Conservation (phyloP, 2,329 filamentous ascomycete species). For the Albifimbria verrucaria region DNA sequence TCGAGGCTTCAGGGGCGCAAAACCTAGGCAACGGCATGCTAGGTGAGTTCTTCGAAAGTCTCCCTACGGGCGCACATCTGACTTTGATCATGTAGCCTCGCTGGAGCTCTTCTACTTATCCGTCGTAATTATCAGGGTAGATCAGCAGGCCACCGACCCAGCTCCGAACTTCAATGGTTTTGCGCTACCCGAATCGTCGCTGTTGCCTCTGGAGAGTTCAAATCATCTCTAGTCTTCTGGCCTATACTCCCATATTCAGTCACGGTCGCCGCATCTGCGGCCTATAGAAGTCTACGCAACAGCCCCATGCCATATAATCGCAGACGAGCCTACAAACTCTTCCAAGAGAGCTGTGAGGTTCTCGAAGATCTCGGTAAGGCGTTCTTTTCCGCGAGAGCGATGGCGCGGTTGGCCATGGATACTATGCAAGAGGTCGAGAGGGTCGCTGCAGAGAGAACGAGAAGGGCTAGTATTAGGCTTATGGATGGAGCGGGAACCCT, state of each 20-base stretch:
- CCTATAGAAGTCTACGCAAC: constrained; percentile 17
- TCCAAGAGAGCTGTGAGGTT: constrained; percentile 16
- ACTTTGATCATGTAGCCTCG: constrained; percentile 7
- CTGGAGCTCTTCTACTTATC: constrained; percentile 19
- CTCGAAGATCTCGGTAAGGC: constrained; percentile 15
- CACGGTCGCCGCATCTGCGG: constrained; percentile 17
- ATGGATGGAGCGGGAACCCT: not conserved
- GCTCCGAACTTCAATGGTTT: constrained; percentile 15
- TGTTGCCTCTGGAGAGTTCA: constrained; percentile 15
- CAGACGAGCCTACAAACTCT: constrained; percentile 11
- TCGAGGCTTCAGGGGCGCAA: constrained; percentile 7
- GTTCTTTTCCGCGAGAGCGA: constrained; percentile 17
- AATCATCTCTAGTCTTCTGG: constrained; percentile 15
- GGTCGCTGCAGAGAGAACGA: constrained; percentile 11
- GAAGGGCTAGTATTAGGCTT: constrained; percentile 8
- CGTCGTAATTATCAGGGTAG: constrained; percentile 16
- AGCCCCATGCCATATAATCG: constrained; percentile 15
- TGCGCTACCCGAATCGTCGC: constrained; percentile 15
- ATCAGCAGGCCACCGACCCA: constrained; percentile 6
- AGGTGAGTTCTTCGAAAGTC: constrained; percentile 7
- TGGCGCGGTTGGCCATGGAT: constrained; percentile 16
- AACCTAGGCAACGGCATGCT: constrained; percentile 12
- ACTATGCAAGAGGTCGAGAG: constrained; percentile 17
- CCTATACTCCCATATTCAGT: constrained; percentile 18
- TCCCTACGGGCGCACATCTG: not conserved